Conservation (phyloP, 768 basidiomycete species). For the Hirschioporus abietinus region DNA sequence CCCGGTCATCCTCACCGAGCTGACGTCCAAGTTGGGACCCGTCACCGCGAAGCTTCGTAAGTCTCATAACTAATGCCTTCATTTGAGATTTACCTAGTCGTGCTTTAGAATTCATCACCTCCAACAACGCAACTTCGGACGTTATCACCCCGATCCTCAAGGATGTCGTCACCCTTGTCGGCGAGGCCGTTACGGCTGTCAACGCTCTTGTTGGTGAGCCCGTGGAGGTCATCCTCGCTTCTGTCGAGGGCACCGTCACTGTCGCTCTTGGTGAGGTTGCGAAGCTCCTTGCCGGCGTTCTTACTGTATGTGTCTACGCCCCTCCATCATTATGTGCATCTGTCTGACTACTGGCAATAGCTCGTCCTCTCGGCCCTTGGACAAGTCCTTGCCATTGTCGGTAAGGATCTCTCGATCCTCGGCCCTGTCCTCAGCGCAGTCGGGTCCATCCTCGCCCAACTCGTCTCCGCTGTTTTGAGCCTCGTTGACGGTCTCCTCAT, state of each 20-base stretch:
- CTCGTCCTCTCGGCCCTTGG: constrained; percentile 23
- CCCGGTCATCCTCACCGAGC: constrained; percentile 22
- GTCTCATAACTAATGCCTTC: constrained; percentile 10
- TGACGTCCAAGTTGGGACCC: constrained; percentile 16
- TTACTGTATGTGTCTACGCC: constrained; percentile 18
- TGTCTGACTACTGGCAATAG: constrained; percentile 12
- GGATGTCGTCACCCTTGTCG: constrained; percentile 21
- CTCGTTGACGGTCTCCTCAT: constrained; percentile 21
- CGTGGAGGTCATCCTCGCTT: constrained; percentile 20
- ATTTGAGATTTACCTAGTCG: not conserved
- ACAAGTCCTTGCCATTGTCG: constrained; percentile 19
- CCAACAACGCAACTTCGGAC: constrained; percentile 20
- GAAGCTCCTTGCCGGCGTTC: constrained; percentile 17
- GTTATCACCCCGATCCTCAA: constrained; percentile 18
- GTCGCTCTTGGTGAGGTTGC: constrained; percentile 25
- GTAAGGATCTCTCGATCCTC: constrained; percentile 5
- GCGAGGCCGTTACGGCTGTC: constrained; percentile 19
- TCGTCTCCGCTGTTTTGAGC: constrained; percentile 18
- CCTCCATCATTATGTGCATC: not conserved
- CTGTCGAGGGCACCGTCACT: constrained; percentile 17
- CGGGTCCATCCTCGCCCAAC: constrained; percentile 18
- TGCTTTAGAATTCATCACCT: constrained; percentile 20
- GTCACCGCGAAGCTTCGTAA: constrained; percentile 22
- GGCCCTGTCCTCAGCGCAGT: constrained; percentile 21
- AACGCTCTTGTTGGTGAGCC: constrained; percentile 22